Evolutionary conservation across 306 rosid species (phyloP), one percentile per base, ranked within the genome.

Genomic region (Corylus avellana): DNA sequence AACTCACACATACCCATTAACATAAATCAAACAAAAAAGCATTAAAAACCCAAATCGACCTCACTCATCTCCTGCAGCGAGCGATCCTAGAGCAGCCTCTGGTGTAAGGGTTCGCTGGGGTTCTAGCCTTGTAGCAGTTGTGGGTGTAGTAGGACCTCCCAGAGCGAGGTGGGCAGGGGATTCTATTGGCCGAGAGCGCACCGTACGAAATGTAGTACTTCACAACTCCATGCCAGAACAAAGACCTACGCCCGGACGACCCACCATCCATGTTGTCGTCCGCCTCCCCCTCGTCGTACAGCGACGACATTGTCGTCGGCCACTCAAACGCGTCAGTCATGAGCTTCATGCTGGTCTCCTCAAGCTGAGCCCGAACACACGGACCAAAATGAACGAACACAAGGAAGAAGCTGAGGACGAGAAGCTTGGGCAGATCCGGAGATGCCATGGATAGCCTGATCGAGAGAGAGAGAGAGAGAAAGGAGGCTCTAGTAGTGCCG

Each of bases 111-210:
- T 79, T 89, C 42, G 86, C 94, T 0, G 98, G 95, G 63, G 93
- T 97, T 77, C 93, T 88, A 4, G 97, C 97, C 6, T 81, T 85
- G 88, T 68, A 92, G 77, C 98, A 94, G 83, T 90, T 86, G 58
- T 87, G 92, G 12, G 98, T 94, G 39, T 92, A 94, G 83, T 94
- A 94, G 57, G 98, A 93, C 80, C 98, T 83, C 0, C 98, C 98
- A 1, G 98, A 94, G 44, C 98, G 94, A 10, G 98, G 97, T 4
- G 98, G 97, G 72, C 98, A 94, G 0, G 97, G 98, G 84, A 94
- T 88, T 67, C 97, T 81, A 76, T 94, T 91, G 3, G 98, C 98
- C 0, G 98, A 72, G 17, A 94, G 97, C 0, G 98, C 98, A 12
- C 97, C 97, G 70, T 94, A 94, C 2, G 98, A 94, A 22, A 94